phyloP scores from a whole-genome alignment of 129 eudicot genomes.

The Daucus carota region DNA sequence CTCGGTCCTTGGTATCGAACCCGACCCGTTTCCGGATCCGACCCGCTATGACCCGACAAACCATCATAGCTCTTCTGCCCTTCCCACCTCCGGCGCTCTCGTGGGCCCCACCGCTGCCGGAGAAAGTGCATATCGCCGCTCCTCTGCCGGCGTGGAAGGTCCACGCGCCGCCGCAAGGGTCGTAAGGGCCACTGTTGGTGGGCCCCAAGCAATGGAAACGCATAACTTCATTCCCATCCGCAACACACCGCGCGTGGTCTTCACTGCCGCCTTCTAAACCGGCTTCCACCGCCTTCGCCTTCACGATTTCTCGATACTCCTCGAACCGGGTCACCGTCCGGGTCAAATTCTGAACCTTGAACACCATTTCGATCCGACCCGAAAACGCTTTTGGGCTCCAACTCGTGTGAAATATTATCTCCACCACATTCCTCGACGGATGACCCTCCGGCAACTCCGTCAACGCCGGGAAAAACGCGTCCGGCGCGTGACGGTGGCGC shows the following conservation, averaged over 20 bases:
- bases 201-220: slow-evolving; percentile 84
- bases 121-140: slow-evolving; percentile 56
- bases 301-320: slow-evolving; percentile 67
- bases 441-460: slow-evolving; percentile 77
- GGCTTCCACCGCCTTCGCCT: slow-evolving; percentile 24
- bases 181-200: slow-evolving; percentile 43
- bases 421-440: slow-evolving; percentile 92
- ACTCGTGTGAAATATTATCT: slow-evolving; percentile 81
- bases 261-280: slow-evolving; percentile 22
- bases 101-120: slow-evolving; percentile 84
- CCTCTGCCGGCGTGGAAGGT: slow-evolving; percentile 39
- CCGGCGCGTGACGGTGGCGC: slow-evolving; percentile 31
- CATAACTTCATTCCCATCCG: slow-evolving; percentile 98
- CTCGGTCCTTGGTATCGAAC: slow-evolving; percentile 36
- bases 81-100: slow-evolving; percentile 81
- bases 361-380: slow-evolving; percentile 85
- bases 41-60: slow-evolving; percentile 92
- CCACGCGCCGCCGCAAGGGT: slow-evolving; percentile 49
- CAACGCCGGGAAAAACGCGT: slow-evolving; percentile 55
- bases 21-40: slow-evolving; percentile 46
- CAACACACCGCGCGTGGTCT: slow-evolving; percentile 80
- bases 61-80: slow-evolving; percentile 84
- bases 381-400: slow-evolving; percentile 64
- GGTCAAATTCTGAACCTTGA: slow-evolving; percentile 71
- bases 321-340: slow-evolving; percentile 78